These are phyloP conservation scores for Russula sp. DNA, from an alignment of 768 basidiomycete species.

Conservation along the genomic window DNA sequence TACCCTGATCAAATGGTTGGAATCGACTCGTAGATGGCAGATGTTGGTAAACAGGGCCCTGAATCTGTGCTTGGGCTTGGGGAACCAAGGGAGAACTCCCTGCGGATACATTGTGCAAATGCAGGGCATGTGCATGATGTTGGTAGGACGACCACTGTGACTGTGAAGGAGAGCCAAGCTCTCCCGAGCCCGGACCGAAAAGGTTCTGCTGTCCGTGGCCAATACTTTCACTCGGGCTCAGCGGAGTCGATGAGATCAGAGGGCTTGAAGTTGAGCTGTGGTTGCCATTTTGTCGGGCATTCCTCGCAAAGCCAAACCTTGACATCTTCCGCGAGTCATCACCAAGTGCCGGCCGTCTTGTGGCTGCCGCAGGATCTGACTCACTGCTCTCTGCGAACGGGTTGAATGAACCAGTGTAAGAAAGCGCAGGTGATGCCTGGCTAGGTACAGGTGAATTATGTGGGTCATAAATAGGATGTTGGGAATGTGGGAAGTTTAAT, in stretches of 20 bases:
- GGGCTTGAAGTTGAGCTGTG: slow-evolving; percentile 61
- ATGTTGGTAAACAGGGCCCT: slow-evolving; percentile 30
- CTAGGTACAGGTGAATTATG: slow-evolving; percentile 39
- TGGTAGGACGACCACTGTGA: slow-evolving; percentile 42
- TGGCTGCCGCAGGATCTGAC: slow-evolving; percentile 31
- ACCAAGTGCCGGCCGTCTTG: slow-evolving; percentile 38
- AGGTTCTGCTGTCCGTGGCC: slow-evolving; percentile 41
- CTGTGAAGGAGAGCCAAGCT: slow-evolving; percentile 34
- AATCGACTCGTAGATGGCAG: slow-evolving; percentile 35
- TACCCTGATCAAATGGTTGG: slow-evolving; percentile 48
- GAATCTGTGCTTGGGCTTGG: slow-evolving; percentile 38
- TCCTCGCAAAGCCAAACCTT: slow-evolving; percentile 65
- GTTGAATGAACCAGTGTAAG: slow-evolving; percentile 72
- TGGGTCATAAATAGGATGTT: slow-evolving; percentile 52
- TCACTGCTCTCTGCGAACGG: slow-evolving; percentile 63
- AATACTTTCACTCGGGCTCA: slow-evolving; percentile 41
- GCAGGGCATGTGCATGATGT: slow-evolving; percentile 36
- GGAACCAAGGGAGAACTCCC: slow-evolving; percentile 42
- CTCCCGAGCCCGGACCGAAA: slow-evolving; percentile 25
- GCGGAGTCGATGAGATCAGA: slow-evolving; percentile 47
- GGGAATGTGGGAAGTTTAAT: slow-evolving; percentile 41
- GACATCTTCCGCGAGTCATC: slow-evolving; percentile 67
- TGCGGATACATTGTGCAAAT: slow-evolving; percentile 34
- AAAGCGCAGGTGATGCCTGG: slow-evolving; percentile 39
- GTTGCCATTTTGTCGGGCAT: slow-evolving; percentile 33